Base-by-base conservation (phyloP, 306 rosid genomes). In the Morella rubra region DNA sequence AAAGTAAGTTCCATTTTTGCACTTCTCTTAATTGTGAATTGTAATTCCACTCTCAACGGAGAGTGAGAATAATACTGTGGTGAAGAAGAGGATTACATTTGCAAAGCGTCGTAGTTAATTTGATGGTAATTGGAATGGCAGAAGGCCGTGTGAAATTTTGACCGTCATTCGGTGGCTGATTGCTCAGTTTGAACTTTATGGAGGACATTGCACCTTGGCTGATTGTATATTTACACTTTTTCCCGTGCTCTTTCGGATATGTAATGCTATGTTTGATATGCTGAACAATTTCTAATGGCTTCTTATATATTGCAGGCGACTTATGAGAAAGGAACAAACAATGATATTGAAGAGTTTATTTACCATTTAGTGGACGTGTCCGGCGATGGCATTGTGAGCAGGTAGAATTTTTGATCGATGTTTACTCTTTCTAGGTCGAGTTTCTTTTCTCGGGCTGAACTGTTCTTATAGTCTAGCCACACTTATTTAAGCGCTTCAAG, bases 291-390 rank as follows among this genome's bases (percentile, higher is more conserved):
- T 24, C 27, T 24, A 24, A 41, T 65, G 49, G 71, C 10, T 3
- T 51, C 76, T 80, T 77, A 19, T 49, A 44, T 81, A 40, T 79
- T 84, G 83, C 77, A 93, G 98, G 95, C 87, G 69, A 83, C 82
- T 82, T 91, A 91, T 81, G 97, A 91, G 85, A 91, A 93, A 81
- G 96, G 97, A 69, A 88, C 93, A 40, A 89, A 79, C 49, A 95
- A 86, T 80, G 98, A 91, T 74, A 91, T 93, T 70, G 95, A 89
- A 72, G 94, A 86, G 71, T 93, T 91, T 84, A 85, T 93, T 40
- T 89, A 84, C 83, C 87, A 84, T 69, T 73, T 93, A 45, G 46
- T 91, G 69, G 95, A 91, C 72, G 81, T 89, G 46, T 75, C 85
- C 0, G 91, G 84, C 56, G 78, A 87, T 76, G 85, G 82, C 56